These are phyloP conservation scores for Penstemon newberryi DNA, from an alignment of 257 asterid species.

Conservation along the genomic window DNA sequence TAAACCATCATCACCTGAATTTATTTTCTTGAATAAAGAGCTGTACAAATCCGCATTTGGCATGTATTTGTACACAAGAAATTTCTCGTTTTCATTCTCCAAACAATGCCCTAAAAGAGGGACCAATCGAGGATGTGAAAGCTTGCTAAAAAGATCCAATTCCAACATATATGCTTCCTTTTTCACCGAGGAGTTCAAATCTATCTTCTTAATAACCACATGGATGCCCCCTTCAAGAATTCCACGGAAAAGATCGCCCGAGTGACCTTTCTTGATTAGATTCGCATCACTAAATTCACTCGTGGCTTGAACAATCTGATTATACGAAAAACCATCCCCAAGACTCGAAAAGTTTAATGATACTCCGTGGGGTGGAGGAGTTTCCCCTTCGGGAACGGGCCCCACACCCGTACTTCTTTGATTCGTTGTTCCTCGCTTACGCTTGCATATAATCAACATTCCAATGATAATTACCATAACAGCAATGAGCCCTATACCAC, in stretches of 20 bases:
- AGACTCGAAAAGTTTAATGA: constrained; percentile 27
- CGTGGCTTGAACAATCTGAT: constrained; percentile 54
- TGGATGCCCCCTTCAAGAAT: constrained; percentile 42
- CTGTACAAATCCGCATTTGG: constrained; percentile 62
- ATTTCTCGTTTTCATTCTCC: constrained; percentile 55
- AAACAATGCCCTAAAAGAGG: constrained; percentile 71
- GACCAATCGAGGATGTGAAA: constrained; percentile 49
- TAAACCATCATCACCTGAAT: constrained; percentile 37
- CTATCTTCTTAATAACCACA: constrained; percentile 61
- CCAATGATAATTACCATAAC: constrained; percentile 39
- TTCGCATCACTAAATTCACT: constrained; percentile 45
- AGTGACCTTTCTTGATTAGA: constrained; percentile 64
- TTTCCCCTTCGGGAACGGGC: constrained; percentile 3
- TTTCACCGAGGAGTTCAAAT: constrained; percentile 30
- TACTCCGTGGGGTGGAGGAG: constrained; percentile 4
- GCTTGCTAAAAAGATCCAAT: constrained; percentile 50
- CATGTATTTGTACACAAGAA: constrained; percentile 62
- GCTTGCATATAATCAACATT: constrained; percentile 50
- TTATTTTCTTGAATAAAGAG: constrained; percentile 40
- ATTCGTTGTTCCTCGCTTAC: constrained; percentile 48
- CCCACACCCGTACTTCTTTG: constrained; percentile 27
- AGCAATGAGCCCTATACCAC: constrained; percentile 54
- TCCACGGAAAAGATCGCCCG: constrained; percentile 67
- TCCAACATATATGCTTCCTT: constrained; percentile 46
- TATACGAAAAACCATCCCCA: constrained; percentile 47